A percentile compares a stretch with the other conserved stretches of the same genome.
These are phyloP conservation scores for Glycyrrhiza uralensis DNA, from an alignment of 306 rosid genomes.

Conservation along the genomic window DNA sequence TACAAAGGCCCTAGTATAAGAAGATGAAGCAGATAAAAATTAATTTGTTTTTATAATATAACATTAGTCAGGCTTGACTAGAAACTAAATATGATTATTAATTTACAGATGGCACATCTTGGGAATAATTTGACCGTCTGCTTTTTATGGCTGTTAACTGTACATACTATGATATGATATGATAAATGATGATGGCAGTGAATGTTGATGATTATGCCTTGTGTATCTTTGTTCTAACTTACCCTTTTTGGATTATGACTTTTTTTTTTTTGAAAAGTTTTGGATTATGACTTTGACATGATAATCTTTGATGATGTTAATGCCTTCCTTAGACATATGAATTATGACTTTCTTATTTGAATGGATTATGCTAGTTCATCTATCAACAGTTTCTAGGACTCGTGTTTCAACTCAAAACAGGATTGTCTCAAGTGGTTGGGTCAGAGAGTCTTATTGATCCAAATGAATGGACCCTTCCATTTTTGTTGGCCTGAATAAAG, in stretches of 20 bases:
- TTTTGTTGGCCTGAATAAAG: background rate
- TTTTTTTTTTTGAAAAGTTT: no score
- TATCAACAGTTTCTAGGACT: no score
- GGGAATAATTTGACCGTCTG: slow-evolving; percentile 17
- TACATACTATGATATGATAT: slow-evolving; percentile 21
- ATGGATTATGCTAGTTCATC: background rate
- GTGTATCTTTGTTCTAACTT: background rate
- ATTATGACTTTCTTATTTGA: background rate
- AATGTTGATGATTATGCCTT: background rate
- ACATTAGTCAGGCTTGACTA: slow-evolving; percentile 18
- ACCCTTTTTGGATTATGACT: background rate
- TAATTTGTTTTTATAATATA: background rate
- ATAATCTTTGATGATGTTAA: background rate
- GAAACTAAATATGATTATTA: slow-evolving; percentile 8
- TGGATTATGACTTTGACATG: background rate
- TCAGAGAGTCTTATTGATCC: background rate
- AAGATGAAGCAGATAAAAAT: slow-evolving; percentile 21
- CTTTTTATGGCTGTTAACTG: slow-evolving; percentile 24
- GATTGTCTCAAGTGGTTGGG: background rate
- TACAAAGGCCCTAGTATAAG: slow-evolving; percentile 43
- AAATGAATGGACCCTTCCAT: background rate
- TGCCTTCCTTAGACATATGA: background rate
- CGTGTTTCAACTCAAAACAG: background rate
- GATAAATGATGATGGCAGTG: slow-evolving; percentile 22
- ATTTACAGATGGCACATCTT: background rate